Evolutionary conservation across 345 rosid genomes (phyloP).

Genomic region (Ailanthus altissimus): DNA sequence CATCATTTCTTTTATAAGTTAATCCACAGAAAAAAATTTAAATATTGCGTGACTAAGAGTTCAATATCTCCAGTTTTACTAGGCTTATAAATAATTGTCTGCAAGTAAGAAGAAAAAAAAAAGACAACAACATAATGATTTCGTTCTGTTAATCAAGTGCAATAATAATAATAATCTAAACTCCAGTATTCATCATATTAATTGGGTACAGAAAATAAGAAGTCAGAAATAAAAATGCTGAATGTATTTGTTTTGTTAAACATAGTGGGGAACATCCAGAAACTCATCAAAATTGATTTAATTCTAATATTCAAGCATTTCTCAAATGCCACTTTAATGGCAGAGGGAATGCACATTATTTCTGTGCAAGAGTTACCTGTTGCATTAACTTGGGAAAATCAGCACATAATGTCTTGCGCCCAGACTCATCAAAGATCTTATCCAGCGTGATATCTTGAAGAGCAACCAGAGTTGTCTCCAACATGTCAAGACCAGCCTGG

Average conservation of each 20-base stretch:
- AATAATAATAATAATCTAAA: background rate
- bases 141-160: background rate
- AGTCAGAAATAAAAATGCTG: background rate
- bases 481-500: constrained; percentile 98
- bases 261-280: background rate
- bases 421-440: constrained; percentile 85
- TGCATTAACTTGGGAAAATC: constrained; percentile 93
- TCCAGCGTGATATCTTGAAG: constrained; percentile 93
- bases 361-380: constrained; percentile 48
- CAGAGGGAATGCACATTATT: background rate
- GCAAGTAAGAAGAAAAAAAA: background rate
- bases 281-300: background rate
- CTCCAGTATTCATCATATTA: background rate
- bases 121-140: background rate
- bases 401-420: constrained; percentile 68
- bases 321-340: background rate
- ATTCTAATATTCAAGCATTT: background rate
- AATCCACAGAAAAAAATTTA: background rate
- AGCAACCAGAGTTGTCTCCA: constrained; percentile 94
- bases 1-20: background rate
- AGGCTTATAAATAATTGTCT: background rate
- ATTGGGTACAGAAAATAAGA: background rate
- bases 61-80: background rate
- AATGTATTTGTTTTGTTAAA: background rate
- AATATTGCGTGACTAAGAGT: background rate